Base-by-base conservation (phyloP, 345 rosid genomes). In the Euphorbia lathyris region DNA sequence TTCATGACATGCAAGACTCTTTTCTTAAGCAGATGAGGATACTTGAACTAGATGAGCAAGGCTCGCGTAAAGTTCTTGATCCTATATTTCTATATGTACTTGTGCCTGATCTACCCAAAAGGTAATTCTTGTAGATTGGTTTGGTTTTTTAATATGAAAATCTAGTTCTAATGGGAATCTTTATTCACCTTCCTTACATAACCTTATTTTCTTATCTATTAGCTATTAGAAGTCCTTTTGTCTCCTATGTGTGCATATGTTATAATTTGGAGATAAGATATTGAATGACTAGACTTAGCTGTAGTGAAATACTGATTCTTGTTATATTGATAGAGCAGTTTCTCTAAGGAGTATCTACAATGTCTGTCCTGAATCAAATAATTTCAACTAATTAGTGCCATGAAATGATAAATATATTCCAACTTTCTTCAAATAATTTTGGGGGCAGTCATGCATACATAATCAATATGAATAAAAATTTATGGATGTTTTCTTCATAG, bases 81-180 rank as follows among this genome's bases (percentile, higher is more conserved):
- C 90, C 94, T 66, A 74, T 90, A 22, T 83, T 81, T 77, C 74
- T 92, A 19, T 90, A 88, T 81, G 82, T 90, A 56, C 84, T 88
- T 19, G 89, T 88, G 74, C 90, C 97, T n/a, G 89, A 88, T 81
- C 90, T 95, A 43, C 97, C 99, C 38, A 95, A 95, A 81, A 85
- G 99, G 99, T 92, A 77, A 56, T 42, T 73, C 70, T 25, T 59
- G 38, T 27, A 26, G 14, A 27, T 30, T n/a, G 43, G 10, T 50
- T 19, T 38, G 56, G 20, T 43, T 22, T 63, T 64, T 22, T 29
- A 17, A 9, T 64, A n/a, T 19, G 7, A 45, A n/a, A 0, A 25
- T 34, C 23, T 32, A 48, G 20, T 10, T 16, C 17, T 53, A 34
- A n/a, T 22, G 2, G 65, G 57, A 55, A 57, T 65, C 57, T 17